These are phyloP conservation scores for Carex pumila DNA, from an alignment of 176 grass and related monocot genomes.

Conservation along the genomic window DNA sequence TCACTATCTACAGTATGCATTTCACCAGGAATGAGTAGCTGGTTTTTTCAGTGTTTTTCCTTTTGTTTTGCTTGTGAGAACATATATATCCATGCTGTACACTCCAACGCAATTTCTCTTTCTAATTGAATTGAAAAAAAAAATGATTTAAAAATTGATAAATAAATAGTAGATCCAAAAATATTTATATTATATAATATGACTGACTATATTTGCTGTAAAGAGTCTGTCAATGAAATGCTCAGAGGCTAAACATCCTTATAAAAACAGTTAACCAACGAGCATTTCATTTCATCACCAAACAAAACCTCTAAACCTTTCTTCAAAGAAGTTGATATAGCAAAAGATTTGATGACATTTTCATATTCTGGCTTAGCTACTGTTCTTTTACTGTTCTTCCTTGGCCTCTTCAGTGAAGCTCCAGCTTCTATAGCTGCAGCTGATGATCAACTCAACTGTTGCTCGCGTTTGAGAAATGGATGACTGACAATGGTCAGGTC, in stretches of 20 bases:
- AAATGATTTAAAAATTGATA: not conserved
- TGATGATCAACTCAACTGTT: not conserved
- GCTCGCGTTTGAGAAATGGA: slow-evolving; percentile 23
- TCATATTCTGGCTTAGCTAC: not conserved
- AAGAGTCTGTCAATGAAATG: not conserved
- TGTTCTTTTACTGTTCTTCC: not conserved
- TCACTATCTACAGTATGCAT: not conserved
- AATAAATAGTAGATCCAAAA: not conserved
- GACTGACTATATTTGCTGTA: too few species aligned
- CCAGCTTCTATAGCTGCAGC: not conserved
- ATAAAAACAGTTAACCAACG: not conserved
- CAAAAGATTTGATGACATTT: not conserved
- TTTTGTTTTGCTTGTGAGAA: not conserved
- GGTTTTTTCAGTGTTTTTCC: not conserved
- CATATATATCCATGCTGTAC: not conserved
- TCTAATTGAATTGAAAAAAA: not conserved
- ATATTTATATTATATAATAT: not conserved
- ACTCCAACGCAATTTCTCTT: not conserved
- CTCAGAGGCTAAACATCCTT: not conserved
- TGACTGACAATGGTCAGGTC: slow-evolving; percentile 22
- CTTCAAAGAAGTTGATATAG: not conserved
- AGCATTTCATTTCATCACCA: not conserved
- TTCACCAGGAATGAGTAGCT: not conserved
- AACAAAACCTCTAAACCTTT: not conserved
- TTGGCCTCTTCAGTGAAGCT: not conserved